phyloP scores from a whole-genome alignment of 2,329 filamentous ascomycete genomes.

The Penicillium sclerotigenum region DNA sequence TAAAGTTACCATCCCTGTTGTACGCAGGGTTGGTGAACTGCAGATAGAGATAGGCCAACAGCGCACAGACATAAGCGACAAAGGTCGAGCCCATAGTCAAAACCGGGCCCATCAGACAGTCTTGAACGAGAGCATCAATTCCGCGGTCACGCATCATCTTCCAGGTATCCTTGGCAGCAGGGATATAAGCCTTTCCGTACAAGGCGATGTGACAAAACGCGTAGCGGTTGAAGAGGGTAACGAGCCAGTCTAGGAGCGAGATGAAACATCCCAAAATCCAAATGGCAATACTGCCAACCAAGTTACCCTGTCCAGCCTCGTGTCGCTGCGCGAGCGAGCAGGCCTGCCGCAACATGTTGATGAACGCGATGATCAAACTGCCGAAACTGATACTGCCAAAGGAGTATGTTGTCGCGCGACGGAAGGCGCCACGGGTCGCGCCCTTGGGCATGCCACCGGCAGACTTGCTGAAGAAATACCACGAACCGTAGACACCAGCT shows the following conservation, averaged over 20 bases:
- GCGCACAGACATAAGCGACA: conserved; percentile 75
- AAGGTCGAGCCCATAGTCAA: conserved; percentile 75
- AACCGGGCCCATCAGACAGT: conserved; percentile 75
- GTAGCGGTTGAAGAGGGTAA: conserved; percentile 86
- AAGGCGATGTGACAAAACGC: conserved; percentile 90
- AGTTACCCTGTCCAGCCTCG: conserved; percentile 64
- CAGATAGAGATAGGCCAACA: conserved; percentile 85
- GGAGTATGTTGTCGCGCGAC: conserved; percentile 79
- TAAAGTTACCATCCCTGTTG: conserved; percentile 66
- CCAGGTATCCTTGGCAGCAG: conserved; percentile 87
- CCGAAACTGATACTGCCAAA: conserved; percentile 89
- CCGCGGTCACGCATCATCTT: conserved; percentile 87
- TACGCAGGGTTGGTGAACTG: conserved; percentile 76
- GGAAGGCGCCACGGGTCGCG: conserved; percentile 78
- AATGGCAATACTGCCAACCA: conserved; percentile 64
- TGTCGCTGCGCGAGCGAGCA: conserved; percentile 73
- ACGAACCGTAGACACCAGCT: conserved; percentile 83
- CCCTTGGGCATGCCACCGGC: conserved; percentile 67
- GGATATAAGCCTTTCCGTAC: conserved; percentile 84
- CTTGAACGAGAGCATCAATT: conserved; percentile 84
- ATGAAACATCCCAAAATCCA: conserved; percentile 77
- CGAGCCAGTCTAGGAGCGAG: conserved; percentile 74
- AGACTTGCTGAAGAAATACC: conserved; percentile 75
- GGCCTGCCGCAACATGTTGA: conserved; percentile 78
- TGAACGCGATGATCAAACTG: conserved; percentile 78